Evolutionary conservation across 805 yeast species (phyloP).

Genomic region (Kurtzmaniella fragi): DNA sequence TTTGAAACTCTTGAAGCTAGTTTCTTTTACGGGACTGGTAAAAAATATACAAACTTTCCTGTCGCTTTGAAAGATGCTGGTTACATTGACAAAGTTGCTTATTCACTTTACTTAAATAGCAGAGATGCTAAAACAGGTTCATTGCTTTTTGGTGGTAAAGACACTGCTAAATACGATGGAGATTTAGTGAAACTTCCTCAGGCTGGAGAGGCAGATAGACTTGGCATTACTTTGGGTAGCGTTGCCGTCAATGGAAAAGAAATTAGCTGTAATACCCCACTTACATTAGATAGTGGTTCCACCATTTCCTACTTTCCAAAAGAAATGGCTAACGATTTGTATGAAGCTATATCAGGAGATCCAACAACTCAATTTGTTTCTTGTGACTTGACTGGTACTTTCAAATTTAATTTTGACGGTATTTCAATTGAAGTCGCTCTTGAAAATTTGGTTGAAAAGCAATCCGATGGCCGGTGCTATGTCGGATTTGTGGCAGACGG

Average conservation of each 20-base stretch:
- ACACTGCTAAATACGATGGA: constrained; percentile 12
- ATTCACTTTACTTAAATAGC: constrained; percentile 13
- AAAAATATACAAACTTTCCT: constrained; percentile 8
- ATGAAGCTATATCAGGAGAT: background rate
- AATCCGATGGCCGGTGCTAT: too few species aligned
- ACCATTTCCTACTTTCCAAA: constrained; percentile 1
- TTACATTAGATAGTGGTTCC: constrained; percentile 3
- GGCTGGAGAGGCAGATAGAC: constrained; percentile 25
- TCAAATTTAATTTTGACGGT: constrained; percentile 50
- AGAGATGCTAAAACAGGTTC: constrained; percentile 9
- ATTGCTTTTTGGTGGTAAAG: constrained; percentile 18
- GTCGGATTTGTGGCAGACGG: background rate
- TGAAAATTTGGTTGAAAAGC: background rate
- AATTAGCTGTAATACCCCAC: background rate
- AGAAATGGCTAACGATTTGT: background rate
- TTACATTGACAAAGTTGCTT: constrained; percentile 5
- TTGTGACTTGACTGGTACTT: background rate
- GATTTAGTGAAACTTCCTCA: constrained; percentile 7
- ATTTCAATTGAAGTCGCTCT: constrained; percentile 45
- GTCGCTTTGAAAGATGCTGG: constrained; percentile 7
- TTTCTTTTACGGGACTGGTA: background rate
- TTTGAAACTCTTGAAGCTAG: background rate
- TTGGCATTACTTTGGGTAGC: constrained; percentile 42
- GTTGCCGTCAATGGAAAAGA: constrained; percentile 15
- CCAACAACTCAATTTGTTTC: background rate